Evolutionary conservation across 805 yeast species (phyloP).

Genomic region (Jamesozyma rosinii): DNA sequence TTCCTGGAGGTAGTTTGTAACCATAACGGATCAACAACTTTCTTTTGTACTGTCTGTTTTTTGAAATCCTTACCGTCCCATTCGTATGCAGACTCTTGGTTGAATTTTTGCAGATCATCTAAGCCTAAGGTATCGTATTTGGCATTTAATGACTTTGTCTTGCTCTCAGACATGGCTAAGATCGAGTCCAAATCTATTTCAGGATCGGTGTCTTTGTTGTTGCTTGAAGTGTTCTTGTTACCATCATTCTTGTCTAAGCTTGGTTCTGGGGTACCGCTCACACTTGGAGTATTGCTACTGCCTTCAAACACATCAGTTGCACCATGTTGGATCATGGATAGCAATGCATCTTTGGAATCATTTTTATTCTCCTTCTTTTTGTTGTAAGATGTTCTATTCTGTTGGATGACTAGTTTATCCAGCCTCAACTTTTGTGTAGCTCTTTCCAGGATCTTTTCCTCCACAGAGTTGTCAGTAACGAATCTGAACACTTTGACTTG

Average conservation of each 20-base stretch:
- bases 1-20: constrained; percentile 62
- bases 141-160: constrained; percentile 51
- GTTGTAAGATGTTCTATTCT: constrained; percentile 40
- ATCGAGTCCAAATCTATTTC: constrained; percentile 53
- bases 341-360: constrained; percentile 56
- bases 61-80: constrained; percentile 83
- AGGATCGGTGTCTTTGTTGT: constrained; percentile 30
- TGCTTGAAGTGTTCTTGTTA: not conserved
- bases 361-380: constrained; percentile 26
- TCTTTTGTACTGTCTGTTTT: constrained; percentile 45
- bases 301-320: constrained; percentile 51
- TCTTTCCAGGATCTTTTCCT: constrained; percentile 71
- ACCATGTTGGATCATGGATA: constrained; percentile 78
- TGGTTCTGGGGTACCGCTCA: constrained; percentile 15
- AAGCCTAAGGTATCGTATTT: constrained; percentile 61
- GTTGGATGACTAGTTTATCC: constrained; percentile 78
- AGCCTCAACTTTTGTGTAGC: constrained; percentile 72
- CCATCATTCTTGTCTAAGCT: constrained; percentile 3
- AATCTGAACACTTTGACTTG: constrained; percentile 74
- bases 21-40: constrained; percentile 54
- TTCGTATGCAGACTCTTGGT: constrained; percentile 68
- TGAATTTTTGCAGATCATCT: constrained; percentile 70
- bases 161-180: constrained; percentile 50
- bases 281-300: not conserved
- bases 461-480: constrained; percentile 74